A percentile compares a stretch with the other conserved stretches of the same genome.
These are phyloP conservation scores for Rhodotorula paludigena DNA, from an alignment of 768 basidiomycete genomes.

Conservation along the genomic window DNA sequence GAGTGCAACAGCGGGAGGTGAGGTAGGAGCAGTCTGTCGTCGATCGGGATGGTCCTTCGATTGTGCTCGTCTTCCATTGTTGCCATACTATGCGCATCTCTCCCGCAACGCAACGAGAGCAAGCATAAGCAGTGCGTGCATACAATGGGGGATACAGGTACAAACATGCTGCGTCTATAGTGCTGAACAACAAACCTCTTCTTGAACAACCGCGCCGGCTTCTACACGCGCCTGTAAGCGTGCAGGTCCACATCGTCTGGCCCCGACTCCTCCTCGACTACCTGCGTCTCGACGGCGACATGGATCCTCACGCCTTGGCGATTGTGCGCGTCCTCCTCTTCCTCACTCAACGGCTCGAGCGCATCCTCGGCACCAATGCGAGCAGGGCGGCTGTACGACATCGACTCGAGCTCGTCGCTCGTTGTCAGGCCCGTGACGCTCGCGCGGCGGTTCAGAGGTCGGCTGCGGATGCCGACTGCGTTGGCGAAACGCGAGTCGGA, in stretches of 20 bases:
- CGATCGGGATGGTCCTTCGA: not conserved
- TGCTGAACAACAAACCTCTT: too few relatives aligned
- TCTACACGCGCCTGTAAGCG: too few relatives aligned
- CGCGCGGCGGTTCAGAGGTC: not conserved
- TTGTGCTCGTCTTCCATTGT: not conserved
- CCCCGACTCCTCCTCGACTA: not conserved
- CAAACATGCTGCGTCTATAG: too few relatives aligned
- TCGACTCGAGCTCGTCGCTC: constrained; percentile 2
- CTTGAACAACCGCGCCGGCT: not conserved
- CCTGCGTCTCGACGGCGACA: not conserved
- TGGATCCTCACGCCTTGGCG: not conserved
- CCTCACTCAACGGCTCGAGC: not conserved
- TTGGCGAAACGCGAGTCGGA: not conserved
- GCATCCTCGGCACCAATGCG: not conserved
- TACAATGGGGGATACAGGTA: too few relatives aligned
- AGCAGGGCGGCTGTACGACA: not conserved
- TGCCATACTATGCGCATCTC: not conserved
- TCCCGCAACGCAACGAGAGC: too few relatives aligned
- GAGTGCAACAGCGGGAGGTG: constrained; percentile 3
- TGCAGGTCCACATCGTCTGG: too few relatives aligned
- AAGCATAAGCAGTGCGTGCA: too few relatives aligned
- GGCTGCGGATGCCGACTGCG: not conserved
- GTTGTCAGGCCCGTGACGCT: constrained; percentile 1
- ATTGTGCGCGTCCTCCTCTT: not conserved
- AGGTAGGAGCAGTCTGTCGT: not conserved